These are phyloP conservation scores for Auriscalpium orientale DNA, from an alignment of 768 basidiomycete species.

Conservation along the genomic window DNA sequence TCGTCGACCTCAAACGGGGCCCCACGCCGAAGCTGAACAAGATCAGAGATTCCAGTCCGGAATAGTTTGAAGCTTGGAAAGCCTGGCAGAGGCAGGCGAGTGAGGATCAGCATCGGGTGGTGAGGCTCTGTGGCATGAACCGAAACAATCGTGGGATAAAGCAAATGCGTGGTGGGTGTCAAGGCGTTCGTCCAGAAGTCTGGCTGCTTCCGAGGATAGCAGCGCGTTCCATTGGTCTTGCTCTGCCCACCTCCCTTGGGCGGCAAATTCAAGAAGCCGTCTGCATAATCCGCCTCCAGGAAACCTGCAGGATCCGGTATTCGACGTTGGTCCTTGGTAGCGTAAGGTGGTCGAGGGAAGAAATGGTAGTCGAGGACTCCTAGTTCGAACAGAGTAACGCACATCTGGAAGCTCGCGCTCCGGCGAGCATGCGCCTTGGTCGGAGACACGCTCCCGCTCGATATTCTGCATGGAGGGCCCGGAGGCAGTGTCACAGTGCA, in stretches of 20 bases:
- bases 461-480: conserved; percentile 31
- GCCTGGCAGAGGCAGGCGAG: conserved; percentile 56
- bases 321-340: conserved; percentile 13
- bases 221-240: conserved; percentile 34
- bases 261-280: neutral
- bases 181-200: conserved; percentile 55
- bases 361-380: conserved; percentile 43
- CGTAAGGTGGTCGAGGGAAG: conserved; percentile 21
- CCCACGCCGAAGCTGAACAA: conserved; percentile 37
- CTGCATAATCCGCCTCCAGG: conserved; percentile 6
- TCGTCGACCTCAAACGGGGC: conserved; percentile 43
- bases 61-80: conserved; percentile 54
- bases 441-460: conserved; percentile 38
- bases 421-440: conserved; percentile 50
- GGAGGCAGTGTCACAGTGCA: conserved; percentile 46
- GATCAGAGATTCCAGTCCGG: conserved; percentile 38
- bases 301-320: conserved; percentile 7
- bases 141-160: conserved; percentile 55
- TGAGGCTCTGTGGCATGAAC: conserved; percentile 30
- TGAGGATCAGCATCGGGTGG: conserved; percentile 58
- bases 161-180: conserved; percentile 20
- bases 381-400: conserved; percentile 37
- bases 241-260: neutral
- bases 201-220: conserved; percentile 53
- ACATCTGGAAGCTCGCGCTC: conserved; percentile 50